Base-by-base conservation (phyloP, 169 alveolate species). In the Plasmodium chabaudi region DNA sequence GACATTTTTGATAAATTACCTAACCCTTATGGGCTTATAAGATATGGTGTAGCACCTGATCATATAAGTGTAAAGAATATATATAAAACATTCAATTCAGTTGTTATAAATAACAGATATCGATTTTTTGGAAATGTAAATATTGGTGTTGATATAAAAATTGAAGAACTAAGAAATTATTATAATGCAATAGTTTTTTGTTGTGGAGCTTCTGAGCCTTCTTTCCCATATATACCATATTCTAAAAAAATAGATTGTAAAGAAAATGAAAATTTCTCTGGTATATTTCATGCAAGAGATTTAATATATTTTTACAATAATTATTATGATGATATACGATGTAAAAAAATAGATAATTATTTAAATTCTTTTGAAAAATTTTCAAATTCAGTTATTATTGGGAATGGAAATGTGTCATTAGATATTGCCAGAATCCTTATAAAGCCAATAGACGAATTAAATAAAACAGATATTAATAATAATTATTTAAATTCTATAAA, bases 1-100 rank as follows among this genome's bases (percentile, higher is more conserved):
- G 97, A 96, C 60, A 84, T 95, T 15, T 94, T 95, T 67, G 98
- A 96, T 25, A 89, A 92, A 55, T 71, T 89, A 49, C 95, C 97
- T 13, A 94, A 88, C 56, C 97, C 97, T 0, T 92, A 73, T 55
- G 98, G 98, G 9, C 93, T 96, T 17, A 86, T 96, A 34, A 82
- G 97, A 51, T 94, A 87, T 71, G 98, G 98, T 9, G 96, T 95
- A 12, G 98, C 98, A 13, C 98, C 98, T 23, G 98, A 96, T 86
- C 94, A 93, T 46, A 49, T 68, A 7, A 87, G 72, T 12, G 94
- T 96, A 75, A 93, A 95, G 46, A 88, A 92, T 46, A 93, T 91
- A 3, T 93, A 68, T 34, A 64, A 77, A 21, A 93, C 93, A 34
- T 94, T 95, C 60, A 77, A 88, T 23, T 92, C 69, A 21, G 89